phyloP scores from a whole-genome alignment of 768 basidiomycete species.

The Boletus coccyginus region DNA sequence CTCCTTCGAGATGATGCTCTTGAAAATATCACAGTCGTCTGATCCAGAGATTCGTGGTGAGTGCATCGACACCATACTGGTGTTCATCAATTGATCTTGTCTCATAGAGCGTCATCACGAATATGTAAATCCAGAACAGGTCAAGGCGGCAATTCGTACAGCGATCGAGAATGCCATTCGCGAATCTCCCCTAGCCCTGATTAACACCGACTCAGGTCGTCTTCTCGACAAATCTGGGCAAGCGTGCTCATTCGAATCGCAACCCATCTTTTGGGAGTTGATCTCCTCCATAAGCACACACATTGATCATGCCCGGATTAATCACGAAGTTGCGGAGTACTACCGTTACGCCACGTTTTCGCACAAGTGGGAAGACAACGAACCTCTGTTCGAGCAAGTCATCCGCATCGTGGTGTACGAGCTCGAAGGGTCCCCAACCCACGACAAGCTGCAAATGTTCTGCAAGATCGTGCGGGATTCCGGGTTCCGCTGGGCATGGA shows the following conservation, averaged over 20 bases:
- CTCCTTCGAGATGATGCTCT: constrained; percentile 2
- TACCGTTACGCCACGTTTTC: background rate
- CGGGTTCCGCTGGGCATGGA: background rate
- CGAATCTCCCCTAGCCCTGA: constrained; percentile 3
- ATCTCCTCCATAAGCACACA: constrained; percentile 3
- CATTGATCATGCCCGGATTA: background rate
- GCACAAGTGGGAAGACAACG: background rate
- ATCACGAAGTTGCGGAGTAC: background rate
- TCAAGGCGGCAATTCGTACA: background rate
- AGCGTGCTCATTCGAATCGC: constrained; percentile 1
- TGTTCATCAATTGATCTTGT: background rate
- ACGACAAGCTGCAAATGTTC: background rate
- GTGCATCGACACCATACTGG: background rate
- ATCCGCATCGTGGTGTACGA: background rate
- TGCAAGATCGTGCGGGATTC: background rate
- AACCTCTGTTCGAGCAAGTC: background rate
- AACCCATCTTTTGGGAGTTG: background rate
- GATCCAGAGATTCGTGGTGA: background rate
- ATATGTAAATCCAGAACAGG: background rate
- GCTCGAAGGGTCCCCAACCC: background rate
- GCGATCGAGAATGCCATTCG: background rate
- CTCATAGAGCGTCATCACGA: background rate
- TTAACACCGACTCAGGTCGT: constrained; percentile 2
- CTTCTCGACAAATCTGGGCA: background rate
- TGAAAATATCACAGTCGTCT: background rate